Base-by-base conservation (phyloP, 2,329 filamentous ascomycete genomes). In the Fusarium verrucosum region DNA sequence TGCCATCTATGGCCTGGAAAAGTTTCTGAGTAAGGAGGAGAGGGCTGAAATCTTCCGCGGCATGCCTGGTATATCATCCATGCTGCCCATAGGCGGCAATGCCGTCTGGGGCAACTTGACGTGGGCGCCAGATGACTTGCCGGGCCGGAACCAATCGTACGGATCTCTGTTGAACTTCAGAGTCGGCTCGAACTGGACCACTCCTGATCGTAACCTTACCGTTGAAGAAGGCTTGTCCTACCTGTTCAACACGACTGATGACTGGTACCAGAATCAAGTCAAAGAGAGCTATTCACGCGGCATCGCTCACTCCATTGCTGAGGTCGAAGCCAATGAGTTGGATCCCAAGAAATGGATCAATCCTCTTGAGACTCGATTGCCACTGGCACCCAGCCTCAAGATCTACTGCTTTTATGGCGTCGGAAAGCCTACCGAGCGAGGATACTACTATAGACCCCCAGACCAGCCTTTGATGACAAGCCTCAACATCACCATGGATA, bases 341-440 rank as follows among this genome's bases (percentile, higher is more conserved):
- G 85, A 92, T 64, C 87, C 86, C 3, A 82, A 80, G 45, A 99
- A 96, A 74, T 99, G 95, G 95, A 87, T 97, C 61, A 99, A 99
- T 73, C 95, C 95, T 0, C 86, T 98, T 1, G 94, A 98, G 76
- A 91, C 92, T 0, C 86, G 94, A 3, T 82, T 98, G 0, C 95
- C 95, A 0, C 83, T 92, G 19, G 94, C 95, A 2, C 94, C 95
- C 0, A 92, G 87, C 72, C 81, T 99, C 72, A 97, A 97, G 75
- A 92, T 99, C 13, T 98, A 94, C 79, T 98, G 95, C 79, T 98
- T 99, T 81, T 98, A 99, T 74, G 95, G 91, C 19, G 88, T 97
- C 5, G 94, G 94, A 4, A 99, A 98, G 75, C 90, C 92, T 5
- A 98, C 94, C 0, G 94, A 99, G 77, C 87, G 94, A 53, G 89